Percentiles rank a stretch among this genome's conserved stretches.
phyloP scores from a whole-genome alignment of 2,329 filamentous ascomycete genomes.

The Xylaria sp. region DNA sequence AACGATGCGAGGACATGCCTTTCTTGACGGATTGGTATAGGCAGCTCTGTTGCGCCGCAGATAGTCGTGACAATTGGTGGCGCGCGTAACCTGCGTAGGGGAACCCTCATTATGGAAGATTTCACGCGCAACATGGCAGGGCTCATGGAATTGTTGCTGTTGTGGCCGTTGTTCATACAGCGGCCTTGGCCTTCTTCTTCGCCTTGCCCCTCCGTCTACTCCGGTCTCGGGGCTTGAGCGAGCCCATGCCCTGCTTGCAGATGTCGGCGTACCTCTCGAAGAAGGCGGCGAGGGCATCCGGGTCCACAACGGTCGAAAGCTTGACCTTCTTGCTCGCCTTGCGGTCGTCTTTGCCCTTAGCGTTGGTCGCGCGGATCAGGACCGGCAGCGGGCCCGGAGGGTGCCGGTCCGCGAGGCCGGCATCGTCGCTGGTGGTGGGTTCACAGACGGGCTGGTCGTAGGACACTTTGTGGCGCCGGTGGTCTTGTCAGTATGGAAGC shows the following conservation, averaged over 20 bases:
- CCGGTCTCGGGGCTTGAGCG: slow-evolving; percentile 91
- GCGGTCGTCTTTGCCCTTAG: slow-evolving; percentile 70
- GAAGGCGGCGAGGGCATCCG: slow-evolving; percentile 80
- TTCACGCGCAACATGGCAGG: neutral
- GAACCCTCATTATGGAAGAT: too few relatives aligned
- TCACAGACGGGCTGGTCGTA: slow-evolving; percentile 57
- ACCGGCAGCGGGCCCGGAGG: slow-evolving; percentile 73
- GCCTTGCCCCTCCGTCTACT: slow-evolving; percentile 87
- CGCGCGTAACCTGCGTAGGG: neutral
- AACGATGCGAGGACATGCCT: neutral
- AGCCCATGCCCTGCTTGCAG: slow-evolving; percentile 88
- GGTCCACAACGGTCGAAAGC: slow-evolving; percentile 83
- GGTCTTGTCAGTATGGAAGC: slow-evolving; percentile 13
- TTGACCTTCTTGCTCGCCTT: slow-evolving; percentile 69
- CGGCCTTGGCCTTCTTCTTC: slow-evolving; percentile 73
- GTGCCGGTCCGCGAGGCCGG: slow-evolving; percentile 69
- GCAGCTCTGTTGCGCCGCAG: neutral
- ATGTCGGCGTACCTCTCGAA: slow-evolving; percentile 88
- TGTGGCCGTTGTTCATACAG: slow-evolving; percentile 25
- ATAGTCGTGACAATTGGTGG: neutral
- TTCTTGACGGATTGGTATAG: neutral
- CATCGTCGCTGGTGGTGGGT: slow-evolving; percentile 56
- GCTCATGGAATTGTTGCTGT: slow-evolving; percentile 12
- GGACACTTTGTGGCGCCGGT: slow-evolving; percentile 52
- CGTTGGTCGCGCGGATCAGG: slow-evolving; percentile 86